phyloP scores from a whole-genome alignment of 768 basidiomycete genomes.

The Megacollybia marginata region DNA sequence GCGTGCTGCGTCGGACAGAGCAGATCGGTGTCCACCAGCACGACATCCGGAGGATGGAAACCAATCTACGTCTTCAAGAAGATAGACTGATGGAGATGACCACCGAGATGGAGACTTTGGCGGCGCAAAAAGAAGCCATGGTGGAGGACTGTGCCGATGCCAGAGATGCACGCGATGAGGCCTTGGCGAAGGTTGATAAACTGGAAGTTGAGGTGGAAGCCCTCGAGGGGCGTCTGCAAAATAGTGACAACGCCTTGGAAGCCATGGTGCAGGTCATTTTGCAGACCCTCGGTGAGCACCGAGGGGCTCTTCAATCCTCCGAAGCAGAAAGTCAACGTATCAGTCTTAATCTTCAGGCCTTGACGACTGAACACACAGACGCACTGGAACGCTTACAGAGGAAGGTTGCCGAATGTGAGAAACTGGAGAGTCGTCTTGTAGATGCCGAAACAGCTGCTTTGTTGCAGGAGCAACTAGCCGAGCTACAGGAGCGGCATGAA shows the following conservation, averaged over 20 bases:
- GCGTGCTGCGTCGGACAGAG: constrained; percentile 59
- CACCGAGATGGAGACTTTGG: constrained; percentile 56
- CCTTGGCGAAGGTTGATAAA: constrained; percentile 46
- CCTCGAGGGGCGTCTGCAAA: constrained; percentile 12
- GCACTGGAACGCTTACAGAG: constrained; percentile 2
- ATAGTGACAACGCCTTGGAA: constrained; percentile 5
- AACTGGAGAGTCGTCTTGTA: constrained; percentile 6
- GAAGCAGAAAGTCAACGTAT: not conserved
- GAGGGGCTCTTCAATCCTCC: not conserved
- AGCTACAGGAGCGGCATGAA: constrained; percentile 6
- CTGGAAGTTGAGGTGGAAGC: constrained; percentile 56
- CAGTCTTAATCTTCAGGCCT: not conserved
- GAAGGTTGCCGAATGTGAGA: constrained; percentile 8
- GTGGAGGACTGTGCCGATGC: constrained; percentile 80
- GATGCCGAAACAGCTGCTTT: constrained; percentile 8
- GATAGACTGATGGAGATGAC: constrained; percentile 68
- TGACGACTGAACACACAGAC: not conserved
- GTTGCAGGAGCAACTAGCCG: not conserved
- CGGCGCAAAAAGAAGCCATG: constrained; percentile 70
- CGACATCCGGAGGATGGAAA: constrained; percentile 70
- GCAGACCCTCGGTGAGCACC: not conserved
- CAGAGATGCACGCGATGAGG: constrained; percentile 63
- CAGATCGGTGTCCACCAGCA: constrained; percentile 76
- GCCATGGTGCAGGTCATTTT: constrained; percentile 5
- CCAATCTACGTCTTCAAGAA: constrained; percentile 67